Base-by-base conservation (phyloP, 2,329 filamentous ascomycete species). In the Verticillium isaacii region DNA sequence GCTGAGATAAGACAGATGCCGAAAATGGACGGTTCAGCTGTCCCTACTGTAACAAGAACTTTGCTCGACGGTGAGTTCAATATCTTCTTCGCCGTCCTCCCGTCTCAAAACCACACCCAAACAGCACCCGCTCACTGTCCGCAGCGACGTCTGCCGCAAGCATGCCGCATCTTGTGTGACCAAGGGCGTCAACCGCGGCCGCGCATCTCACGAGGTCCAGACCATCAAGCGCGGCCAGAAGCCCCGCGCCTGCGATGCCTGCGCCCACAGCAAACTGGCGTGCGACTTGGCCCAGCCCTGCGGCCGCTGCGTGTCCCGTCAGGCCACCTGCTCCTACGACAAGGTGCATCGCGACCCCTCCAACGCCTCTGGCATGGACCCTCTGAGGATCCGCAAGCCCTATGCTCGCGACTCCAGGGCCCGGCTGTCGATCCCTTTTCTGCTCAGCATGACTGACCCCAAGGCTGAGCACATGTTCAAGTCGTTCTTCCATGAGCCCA, bases 201-300 rank as follows among this genome's bases (percentile, higher is more conserved):
- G 39, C 25, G 36, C 37, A 32, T 32, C 57, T 29, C 15, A 23
- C 11, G 57, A 58, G 2, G 32, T 70, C 1, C 67, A 68, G 3
- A 64, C 66, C 1, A 63, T 67, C 9, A 68, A 66, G 41, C 67
- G 70, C 5, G 71, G 71, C 15, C 69, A 71, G 34, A 71, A 69
- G 52, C 66, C 69, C 0, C 61, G 63, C 1, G 70, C 71, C 2
- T 73, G 71, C 60, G 70, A 72, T 23, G 65, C 66, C 2, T 73
- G 71, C 59, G 71, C 69, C 58, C 65, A 64, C 32, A 69, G 69
- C 63, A 71, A 71, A 36, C 63, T 70, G 14, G 67, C 68, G 19
- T 73, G 71, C 60, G 69, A 72, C 57, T 69, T 64, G 5, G 61
- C 57, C 2, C 56, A 63, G 2, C 69, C 69, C 0, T 73, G 71